phyloP scores from a whole-genome alignment of 306 rosid species.

The Trichosanthes cucumerina region DNA sequence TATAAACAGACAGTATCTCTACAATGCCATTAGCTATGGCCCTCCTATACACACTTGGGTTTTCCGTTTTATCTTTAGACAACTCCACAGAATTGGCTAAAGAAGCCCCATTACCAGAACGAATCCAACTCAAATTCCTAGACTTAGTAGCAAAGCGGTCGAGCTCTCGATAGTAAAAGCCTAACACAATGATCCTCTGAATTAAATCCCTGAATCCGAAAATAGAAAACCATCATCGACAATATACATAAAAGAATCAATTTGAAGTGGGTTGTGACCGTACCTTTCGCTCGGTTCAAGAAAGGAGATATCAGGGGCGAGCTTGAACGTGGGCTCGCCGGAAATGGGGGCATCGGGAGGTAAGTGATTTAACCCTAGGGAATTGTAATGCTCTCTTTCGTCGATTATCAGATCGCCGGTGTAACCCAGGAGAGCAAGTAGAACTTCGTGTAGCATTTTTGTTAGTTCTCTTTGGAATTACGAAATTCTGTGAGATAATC shows the following conservation, averaged over 20 bases:
- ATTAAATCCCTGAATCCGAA: constrained; percentile 59
- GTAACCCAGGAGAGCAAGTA: constrained; percentile 75
- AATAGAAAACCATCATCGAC: not conserved
- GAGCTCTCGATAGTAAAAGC: constrained; percentile 84
- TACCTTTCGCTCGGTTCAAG: constrained; percentile 80
- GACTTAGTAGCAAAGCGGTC: constrained; percentile 73
- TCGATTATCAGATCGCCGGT: constrained; percentile 94
- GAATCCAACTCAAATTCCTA: constrained; percentile 83
- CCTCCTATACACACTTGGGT: constrained; percentile 73
- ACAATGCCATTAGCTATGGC: constrained; percentile 88
- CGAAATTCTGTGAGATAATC: not conserved
- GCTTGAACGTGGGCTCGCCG: constrained; percentile 64
- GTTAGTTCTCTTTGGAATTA: constrained; percentile 12
- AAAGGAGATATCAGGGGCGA: constrained; percentile 79
- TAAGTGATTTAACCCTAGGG: constrained; percentile 22
- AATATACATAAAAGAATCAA: not conserved
- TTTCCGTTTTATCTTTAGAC: constrained; percentile 22
- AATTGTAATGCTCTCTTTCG: constrained; percentile 37
- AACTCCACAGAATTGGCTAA: constrained; percentile 20
- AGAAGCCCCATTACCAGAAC: constrained; percentile 40
- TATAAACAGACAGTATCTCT: constrained; percentile 69
- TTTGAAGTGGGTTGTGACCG: not conserved
- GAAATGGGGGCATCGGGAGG: constrained; percentile 36
- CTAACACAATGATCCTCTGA: constrained; percentile 70
- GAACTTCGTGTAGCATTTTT: constrained; percentile 80